Evolutionary conservation across 768 basidiomycete genomes (phyloP), one percentile per base, ranked within the genome.

Genomic region (Naematelia encephala): DNA sequence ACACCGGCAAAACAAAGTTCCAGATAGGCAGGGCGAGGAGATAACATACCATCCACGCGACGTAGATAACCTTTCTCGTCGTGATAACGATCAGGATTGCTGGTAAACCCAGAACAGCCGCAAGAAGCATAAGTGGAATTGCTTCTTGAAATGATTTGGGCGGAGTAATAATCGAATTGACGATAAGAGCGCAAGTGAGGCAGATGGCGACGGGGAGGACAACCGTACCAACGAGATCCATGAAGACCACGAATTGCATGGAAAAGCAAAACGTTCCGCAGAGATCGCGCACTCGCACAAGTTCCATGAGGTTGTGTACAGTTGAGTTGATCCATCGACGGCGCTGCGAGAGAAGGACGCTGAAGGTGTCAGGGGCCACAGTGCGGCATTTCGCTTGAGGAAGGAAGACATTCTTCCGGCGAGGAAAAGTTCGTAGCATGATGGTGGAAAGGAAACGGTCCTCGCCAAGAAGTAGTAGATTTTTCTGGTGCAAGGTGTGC

Each of bases 201-300:
- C 82, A 79, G 69, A 99, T 96, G 62, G 94, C 94, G 69, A 97
- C 86, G 25, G 96, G 96, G 16, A 97, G 84, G 21, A 96, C 92
- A 39, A 77, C 70, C 8, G 79, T 79, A 21, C 78, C 78, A 54
- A 79, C 66, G n/a, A 79, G 62, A 77, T 97, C 92, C 90, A 98
- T 92, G 80, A 94, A 91, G 54, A 98, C 92, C 77, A 98, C 87
- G 77, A 98, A 98, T 76, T 98, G 96, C 93, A 97, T 98, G 79
- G 91, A 96, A 80, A 98, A 97, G 82, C 96, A 99, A 79, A 99
- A 99, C 27, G 94, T 98, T 30, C 96, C 96, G 78, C 96, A 98
- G 14, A 97, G 83, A 74, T 99, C 91, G 65, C 89, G 90, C 42
- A 99, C 96, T 61, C 90, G 85, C 30, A 97, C 90, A 39, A 99